Evolutionary conservation across 179 eudicot genomes (phyloP), one percentile per base, ranked within the genome.

Genomic region (Gypsophila paniculata): DNA sequence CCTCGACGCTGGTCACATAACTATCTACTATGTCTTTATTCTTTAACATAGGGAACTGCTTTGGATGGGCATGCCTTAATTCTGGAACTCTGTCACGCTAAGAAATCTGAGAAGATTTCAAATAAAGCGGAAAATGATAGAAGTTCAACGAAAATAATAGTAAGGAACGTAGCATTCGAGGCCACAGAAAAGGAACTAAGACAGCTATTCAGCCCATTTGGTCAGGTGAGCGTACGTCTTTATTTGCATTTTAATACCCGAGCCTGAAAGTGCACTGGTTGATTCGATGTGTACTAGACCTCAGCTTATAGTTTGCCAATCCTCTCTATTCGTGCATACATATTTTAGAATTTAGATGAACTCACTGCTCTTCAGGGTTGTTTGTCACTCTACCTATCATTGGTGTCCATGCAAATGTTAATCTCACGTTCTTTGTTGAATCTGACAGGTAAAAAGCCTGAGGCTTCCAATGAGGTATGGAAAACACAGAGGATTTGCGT

Each of bases 141-240:
- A 77, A 95, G 99, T 67, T 95, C 96, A 76, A 95, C 97, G 63
- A 95, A 95, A 74, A 57, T 95, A 74, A 84, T 95, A 19, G 96
- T 90, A 52, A 89, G 96, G 77, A 95, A 95, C 77, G 96, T 95
- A 64, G 95, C 99, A 68, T 95, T 95, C 73, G 93, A 95, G 85
- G 99, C 98, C 62, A 95, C 96, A 17, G 86, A 85, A 75, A 90
- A 92, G 78, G 96, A 95, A 71, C 84, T 95, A 55, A 86, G 89
- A 67, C 96, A 92, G 75, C 76, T 95, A 13, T 95, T 92, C 72
- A 89, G 87, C 80, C 92, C 92, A 62, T 92, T 90, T 74, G 98
- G 99, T 36, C 96, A 95, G 96, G 99, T 95, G 80, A 75, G 32
- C 66, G 34, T 7, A 0, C 29, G 55, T 65, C 76, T 49, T 51